Evolutionary conservation across 2,329 filamentous ascomycete species (phyloP).

Genomic region (Ceratocystis albifundus): DNA sequence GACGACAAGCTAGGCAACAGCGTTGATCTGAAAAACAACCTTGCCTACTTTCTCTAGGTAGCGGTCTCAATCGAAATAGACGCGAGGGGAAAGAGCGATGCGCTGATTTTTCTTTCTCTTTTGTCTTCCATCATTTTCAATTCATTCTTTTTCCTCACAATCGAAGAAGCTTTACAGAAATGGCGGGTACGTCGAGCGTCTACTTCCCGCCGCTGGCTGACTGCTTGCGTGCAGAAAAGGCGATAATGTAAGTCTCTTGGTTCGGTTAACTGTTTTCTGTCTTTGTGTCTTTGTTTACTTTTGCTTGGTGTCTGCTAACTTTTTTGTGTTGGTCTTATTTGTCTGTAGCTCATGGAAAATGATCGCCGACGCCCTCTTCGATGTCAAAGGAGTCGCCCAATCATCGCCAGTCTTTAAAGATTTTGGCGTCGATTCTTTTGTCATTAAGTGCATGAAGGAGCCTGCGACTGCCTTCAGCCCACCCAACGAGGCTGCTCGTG

Average conservation of each 20-base stretch:
- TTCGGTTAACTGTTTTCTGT: not conserved
- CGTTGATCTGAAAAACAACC: not conserved
- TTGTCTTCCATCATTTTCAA: not conserved
- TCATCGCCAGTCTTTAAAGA: conserved; percentile 45
- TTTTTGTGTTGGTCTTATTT: not conserved
- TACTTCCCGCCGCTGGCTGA: conserved; percentile 79
- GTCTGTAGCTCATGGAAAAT: conserved; percentile 48
- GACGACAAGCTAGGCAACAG: not conserved
- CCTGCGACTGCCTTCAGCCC: conserved; percentile 57
- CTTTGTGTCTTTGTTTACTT: too few species aligned
- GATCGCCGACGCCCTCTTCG: conserved; percentile 43
- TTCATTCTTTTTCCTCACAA: not conserved
- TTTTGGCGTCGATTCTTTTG: conserved; percentile 61
- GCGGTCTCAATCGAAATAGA: too few species aligned
- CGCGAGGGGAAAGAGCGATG: conserved; percentile 3
- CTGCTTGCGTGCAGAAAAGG: conserved; percentile 68
- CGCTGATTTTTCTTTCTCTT: not conserved
- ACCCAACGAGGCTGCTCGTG: conserved; percentile 51
- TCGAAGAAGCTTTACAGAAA: conserved; percentile 30
- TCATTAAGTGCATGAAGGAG: conserved; percentile 54
- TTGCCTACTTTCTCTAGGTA: not conserved
- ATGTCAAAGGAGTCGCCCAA: conserved; percentile 47
- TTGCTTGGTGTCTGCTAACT: too few species aligned
- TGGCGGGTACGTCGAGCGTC: conserved; percentile 59
- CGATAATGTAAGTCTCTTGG: conserved; percentile 59